Percentiles rank a stretch among this genome's conserved stretches.
Evolutionary conservation across 345 rosid genomes (phyloP).

Genomic region (Corchorus olitorius): DNA sequence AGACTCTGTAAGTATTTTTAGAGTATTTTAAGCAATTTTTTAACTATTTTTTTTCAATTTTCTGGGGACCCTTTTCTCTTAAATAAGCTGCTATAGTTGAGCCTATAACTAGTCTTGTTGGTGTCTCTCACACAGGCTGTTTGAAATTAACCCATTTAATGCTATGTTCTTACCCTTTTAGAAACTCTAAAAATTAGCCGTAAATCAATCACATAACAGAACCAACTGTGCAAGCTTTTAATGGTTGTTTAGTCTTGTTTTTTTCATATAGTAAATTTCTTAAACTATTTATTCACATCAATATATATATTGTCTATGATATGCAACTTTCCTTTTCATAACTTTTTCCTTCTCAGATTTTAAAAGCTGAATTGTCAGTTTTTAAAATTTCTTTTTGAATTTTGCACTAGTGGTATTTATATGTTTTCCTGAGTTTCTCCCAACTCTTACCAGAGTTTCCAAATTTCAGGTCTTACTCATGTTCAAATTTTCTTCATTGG

Average conservation of each 20-base stretch:
- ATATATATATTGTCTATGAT: neutral
- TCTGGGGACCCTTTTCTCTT: conserved; percentile 12
- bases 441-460: neutral
- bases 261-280: no score
- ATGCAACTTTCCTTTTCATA: neutral
- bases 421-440: neutral
- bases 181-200: conserved; percentile 20
- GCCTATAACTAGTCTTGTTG: conserved; percentile 11
- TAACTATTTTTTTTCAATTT: conserved; percentile 4
- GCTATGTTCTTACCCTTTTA: conserved; percentile 12
- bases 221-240: conserved; percentile 10
- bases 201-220: conserved; percentile 11
- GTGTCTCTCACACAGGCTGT: conserved; percentile 5
- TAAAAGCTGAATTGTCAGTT: conserved; percentile 20
- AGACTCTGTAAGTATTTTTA: neutral
- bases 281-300: neutral
- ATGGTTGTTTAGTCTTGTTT: neutral
- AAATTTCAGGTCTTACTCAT: neutral
- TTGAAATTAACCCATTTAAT: conserved; percentile 28
- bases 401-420: neutral
- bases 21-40: neutral
- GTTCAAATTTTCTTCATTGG: neutral
- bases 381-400: neutral
- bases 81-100: conserved; percentile 9
- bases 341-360: neutral